Base-by-base conservation (phyloP, 805 yeast species). In the Schwanniomyces sp. region DNA sequence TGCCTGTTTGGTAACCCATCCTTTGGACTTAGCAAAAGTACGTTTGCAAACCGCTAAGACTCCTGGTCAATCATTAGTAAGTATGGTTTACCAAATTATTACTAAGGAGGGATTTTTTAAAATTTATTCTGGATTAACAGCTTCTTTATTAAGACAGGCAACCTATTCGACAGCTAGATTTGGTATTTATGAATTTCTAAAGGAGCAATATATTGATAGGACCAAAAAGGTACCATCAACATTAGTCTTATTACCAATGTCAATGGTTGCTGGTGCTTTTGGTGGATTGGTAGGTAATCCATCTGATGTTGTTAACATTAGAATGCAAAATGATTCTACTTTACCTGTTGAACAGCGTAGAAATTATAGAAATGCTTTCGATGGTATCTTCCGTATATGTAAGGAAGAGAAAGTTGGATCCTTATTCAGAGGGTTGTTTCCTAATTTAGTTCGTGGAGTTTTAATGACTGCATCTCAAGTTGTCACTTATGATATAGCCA, bases 251-350 rank as follows among this genome's bases (percentile, higher is more conserved):
- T 69, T 89, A 46, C 90, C 92, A 8, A 76, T 84, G 67, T 88
- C 96, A 4, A 88, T 89, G 94, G 53, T 86, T n/a, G 81, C 91
- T 10, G 96, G 96, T 45, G 87, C 85, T 25, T 66, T 82, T 48
- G 96, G 96, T 51, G 96, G 96, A 8, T 67, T 88, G 18, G 86
- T 87, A 2, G 96, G 96, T 18, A 89, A 89, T 61, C 96, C 96
- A 3, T 82, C 94, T 1, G 96, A 89, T 62, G 86, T 89, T 11
- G 90, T 88, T 34, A 89, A 89, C 56, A 87, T 89, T 52, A 79
- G 96, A 67, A 89, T 89, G 96, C 96, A 89, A 64, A 89, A 89
- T 63, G 96, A 89, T 60, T 81, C 86, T 6, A 70, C 91, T 0
- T 71, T 87, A 49, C 88, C 91, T 4, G 47, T 66, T 4, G 83